Evolutionary conservation across 2,329 filamentous ascomycete species (phyloP), one percentile per base, ranked within the genome.

Genomic region (Alternaria conjuncta): DNA sequence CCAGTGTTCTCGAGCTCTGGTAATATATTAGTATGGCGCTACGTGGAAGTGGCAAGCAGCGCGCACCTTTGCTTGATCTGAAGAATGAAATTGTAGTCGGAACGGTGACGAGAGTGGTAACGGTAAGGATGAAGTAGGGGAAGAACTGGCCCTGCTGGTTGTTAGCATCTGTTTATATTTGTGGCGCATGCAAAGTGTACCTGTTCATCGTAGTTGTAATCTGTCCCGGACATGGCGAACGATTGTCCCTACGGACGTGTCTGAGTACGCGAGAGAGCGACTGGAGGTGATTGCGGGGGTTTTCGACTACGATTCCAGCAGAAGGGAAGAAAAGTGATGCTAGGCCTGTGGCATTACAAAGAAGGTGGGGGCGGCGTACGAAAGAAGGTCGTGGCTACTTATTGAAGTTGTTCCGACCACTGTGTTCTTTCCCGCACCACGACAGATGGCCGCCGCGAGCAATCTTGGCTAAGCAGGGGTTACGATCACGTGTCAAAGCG

Each of bases 141-240:
- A 97, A 99, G 86, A 97, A 97, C 88, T 97, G 93, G 75, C 94
- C 94, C 88, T 96, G 64, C 15, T 15, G 3, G 7, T 12, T 56
- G 65, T 78, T 70, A 74, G 71, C 46, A 12, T 43, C 18, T 36
- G 2, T 51, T 15, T 55, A 13, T 9, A 45, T 18, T 9, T 18
- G 32, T 58, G 51, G 26, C 45, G 59, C 41, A 59, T 36, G 57
- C 51, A 43, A 50, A 57, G 62, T 81, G 68, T 79, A 91, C 91
- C 88, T 96, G 89, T 79, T 97, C 92, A 87, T 99, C 96, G 85
- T 99, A 99, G 76, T 92, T 96, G 86, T 99, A 99, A 82, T 98
- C 95, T 77, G 92, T 93, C 30, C 77, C 75, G 55, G 78, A 79
- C 77, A 78, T 79, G 51, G 69, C 71, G 76, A 67, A 60, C 56